Percentiles rank a stretch among this genome's conserved stretches.
phyloP scores from a whole-genome alignment of 192 early-diverging fungal species.

The Rhizophagus prolifer region DNA sequence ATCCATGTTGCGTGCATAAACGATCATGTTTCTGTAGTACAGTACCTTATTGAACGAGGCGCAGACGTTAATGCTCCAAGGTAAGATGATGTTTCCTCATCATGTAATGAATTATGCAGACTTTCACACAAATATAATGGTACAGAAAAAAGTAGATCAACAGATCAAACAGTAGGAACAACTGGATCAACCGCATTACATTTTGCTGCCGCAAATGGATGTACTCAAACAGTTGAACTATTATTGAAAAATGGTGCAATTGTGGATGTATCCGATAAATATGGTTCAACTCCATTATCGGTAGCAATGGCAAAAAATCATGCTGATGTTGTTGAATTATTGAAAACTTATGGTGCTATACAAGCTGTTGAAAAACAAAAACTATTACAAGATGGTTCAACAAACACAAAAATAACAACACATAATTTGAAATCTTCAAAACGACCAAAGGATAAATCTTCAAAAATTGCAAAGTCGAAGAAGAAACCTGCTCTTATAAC shows the following conservation, averaged over 20 bases:
- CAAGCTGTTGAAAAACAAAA: background rate
- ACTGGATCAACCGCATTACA: constrained; percentile 79
- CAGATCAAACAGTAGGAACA: constrained; percentile 48
- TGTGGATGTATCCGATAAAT: constrained; percentile 61
- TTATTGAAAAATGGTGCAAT: constrained; percentile 63
- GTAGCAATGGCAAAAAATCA: constrained; percentile 55
- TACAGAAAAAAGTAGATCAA: constrained; percentile 29
- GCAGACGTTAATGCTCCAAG: constrained; percentile 68
- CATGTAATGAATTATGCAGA: background rate
- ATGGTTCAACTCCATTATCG: constrained; percentile 49
- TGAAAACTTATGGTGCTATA: background rate
- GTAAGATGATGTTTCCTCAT: background rate
- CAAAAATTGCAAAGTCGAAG: background rate
- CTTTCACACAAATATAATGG: constrained; percentile 37
- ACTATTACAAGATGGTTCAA: background rate
- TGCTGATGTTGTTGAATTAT: constrained; percentile 39
- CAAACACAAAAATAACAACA: background rate
- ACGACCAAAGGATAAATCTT: constrained; percentile 1
- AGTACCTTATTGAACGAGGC: constrained; percentile 68
- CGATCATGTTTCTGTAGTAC: constrained; percentile 59
- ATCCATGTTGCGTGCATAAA: constrained; percentile 71
- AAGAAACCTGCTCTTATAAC: background rate
- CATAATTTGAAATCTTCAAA: constrained; percentile 9
- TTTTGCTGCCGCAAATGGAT: constrained; percentile 78
- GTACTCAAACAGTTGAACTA: constrained; percentile 55